Conservation (phyloP, 192 early-diverging fungal genomes). For the Pilobolus umbonatus region DNA sequence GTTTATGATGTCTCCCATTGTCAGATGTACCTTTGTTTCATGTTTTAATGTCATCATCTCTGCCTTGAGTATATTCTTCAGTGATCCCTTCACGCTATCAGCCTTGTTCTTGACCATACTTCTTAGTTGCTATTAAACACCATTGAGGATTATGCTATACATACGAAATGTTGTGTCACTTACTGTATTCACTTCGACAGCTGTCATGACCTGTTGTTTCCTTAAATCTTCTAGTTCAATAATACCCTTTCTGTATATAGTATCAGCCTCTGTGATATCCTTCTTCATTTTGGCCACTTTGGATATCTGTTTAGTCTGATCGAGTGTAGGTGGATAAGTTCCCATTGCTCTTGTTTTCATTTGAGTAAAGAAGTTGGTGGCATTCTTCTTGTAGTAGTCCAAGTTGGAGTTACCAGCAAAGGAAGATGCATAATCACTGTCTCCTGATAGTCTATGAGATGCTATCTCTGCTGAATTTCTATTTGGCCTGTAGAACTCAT, state of each 20-base stretch:
- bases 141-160: not conserved
- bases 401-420: not conserved
- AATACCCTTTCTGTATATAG: slow-evolving; percentile 28
- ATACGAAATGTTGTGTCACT: not conserved
- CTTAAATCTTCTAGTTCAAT: slow-evolving; percentile 19
- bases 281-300: slow-evolving; percentile 37
- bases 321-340: slow-evolving; percentile 9
- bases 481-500: slow-evolving; percentile 1
- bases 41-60: not conserved
- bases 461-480: not conserved
- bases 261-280: slow-evolving; percentile 34
- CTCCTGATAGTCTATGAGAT: slow-evolving; percentile 4
- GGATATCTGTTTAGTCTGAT: slow-evolving; percentile 28
- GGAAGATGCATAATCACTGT: slow-evolving; percentile 16
- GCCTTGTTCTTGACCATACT: slow-evolving; percentile 9
- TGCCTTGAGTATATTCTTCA: not conserved
- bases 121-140: not conserved
- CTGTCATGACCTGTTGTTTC: slow-evolving; percentile 15
- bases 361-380: slow-evolving; percentile 26
- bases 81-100: not conserved
- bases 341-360: slow-evolving; percentile 24
- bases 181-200: slow-evolving; percentile 7
- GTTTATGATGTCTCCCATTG: not conserved
- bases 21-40: slow-evolving; percentile 1
- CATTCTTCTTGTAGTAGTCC: slow-evolving; percentile 20